Evolutionary conservation across 768 basidiomycete genomes (phyloP), one percentile per base, ranked within the genome.

Genomic region (Boletus pseudopeckii): DNA sequence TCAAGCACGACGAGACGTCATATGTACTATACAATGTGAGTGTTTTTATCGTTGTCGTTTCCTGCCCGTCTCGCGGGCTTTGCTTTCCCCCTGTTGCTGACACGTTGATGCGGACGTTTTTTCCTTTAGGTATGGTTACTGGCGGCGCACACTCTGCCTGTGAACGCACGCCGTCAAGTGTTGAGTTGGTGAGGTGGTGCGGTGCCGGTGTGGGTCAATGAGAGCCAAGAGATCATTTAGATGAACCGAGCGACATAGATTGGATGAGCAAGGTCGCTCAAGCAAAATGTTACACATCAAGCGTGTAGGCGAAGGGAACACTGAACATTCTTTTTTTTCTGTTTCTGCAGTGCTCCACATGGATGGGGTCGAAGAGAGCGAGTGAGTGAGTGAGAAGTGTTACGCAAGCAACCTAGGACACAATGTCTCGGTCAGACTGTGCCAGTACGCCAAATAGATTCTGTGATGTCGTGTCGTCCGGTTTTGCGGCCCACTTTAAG

Each of bases 11-110:
- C 18, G 48, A 63, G 34, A 22, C 10, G 17, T 57, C 49, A 15
- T 58, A 52, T 24, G 32, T 51, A 2, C n/a, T 62, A 26, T 62
- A 62, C 36, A 62, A 62, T 15, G 61, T 62, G 24, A 20, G 52
- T 50, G 18, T 18, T 40, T 6, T 17, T 26, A 26, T 22, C 9
- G 20, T 10, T 40, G 26, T 28, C 26, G 7, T 33, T 48, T 52
- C 18, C 26, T 15, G 34, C 34, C 1, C 10, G 39, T 20, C 15
- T 39, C 18, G 6, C 18, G 18, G 4, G n/a, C n/a, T 18, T 10
- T 18, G 9, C 4, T 20, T 33, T 18, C 4, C 9, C 18, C 4
- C 7, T 24, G 15, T 20, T 17, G 28, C 24, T 34, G 26, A 46
- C 28, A 24, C 10, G 13, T n/a, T 40, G 33, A 18, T 17, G 26